phyloP scores from a whole-genome alignment of 371 early-diverging fungal genomes.

The Lichtheimia corymbifera region DNA sequence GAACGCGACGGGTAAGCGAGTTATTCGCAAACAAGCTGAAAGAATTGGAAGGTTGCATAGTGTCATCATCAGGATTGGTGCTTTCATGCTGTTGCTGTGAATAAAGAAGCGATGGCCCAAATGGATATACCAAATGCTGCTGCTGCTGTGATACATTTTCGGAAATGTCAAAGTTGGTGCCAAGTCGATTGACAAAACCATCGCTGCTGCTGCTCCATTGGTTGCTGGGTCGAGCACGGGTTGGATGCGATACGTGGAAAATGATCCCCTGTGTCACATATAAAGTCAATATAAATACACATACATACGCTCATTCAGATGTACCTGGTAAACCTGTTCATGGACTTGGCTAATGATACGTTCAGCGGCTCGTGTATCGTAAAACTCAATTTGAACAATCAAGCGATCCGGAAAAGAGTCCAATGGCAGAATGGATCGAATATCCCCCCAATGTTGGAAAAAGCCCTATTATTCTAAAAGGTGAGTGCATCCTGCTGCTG shows the following conservation, averaged over 20 bases:
- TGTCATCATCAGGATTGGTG: too few relatives aligned
- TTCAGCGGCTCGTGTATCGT: constrained; percentile 11
- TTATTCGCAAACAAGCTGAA: constrained; percentile 4
- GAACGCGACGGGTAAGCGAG: background rate
- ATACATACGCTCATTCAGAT: background rate
- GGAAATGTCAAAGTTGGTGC: too few relatives aligned
- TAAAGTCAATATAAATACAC: background rate
- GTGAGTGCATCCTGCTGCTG: background rate
- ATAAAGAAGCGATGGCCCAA: background rate
- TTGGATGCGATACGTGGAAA: background rate
- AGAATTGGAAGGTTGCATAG: background rate
- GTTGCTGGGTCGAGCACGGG: background rate
- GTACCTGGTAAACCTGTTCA: constrained; percentile 11
- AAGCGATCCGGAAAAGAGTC: constrained; percentile 3
- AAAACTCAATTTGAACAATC: constrained; percentile 12
- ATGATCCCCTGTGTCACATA: background rate
- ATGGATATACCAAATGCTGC: too few relatives aligned
- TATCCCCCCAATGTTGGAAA: constrained; percentile 9
- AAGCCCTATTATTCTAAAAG: constrained; percentile 1
- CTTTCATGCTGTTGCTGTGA: background rate
- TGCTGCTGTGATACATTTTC: background rate
- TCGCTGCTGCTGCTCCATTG: background rate
- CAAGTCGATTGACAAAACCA: background rate
- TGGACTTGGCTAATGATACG: constrained; percentile 4
- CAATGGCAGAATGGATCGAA: background rate